Percentiles rank a stretch among this genome's conserved stretches.
Evolutionary conservation across 306 rosid species (phyloP).

Genomic region (Mucuna pruriens): DNA sequence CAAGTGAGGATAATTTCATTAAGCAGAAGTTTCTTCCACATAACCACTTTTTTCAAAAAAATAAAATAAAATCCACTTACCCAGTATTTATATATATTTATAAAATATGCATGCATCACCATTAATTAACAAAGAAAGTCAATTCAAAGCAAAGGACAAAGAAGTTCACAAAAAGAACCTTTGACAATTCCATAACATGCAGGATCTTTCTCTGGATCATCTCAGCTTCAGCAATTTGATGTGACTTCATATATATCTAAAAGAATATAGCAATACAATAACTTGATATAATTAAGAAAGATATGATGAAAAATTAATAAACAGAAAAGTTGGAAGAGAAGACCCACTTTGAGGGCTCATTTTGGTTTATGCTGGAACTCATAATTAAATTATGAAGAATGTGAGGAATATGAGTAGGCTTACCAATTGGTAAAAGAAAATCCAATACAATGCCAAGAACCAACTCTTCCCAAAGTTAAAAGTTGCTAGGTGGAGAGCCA

Average conservation of each 20-base stretch:
- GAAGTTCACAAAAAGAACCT: constrained; percentile 56
- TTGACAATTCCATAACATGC: constrained; percentile 76
- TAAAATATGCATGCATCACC: background rate
- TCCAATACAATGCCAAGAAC: constrained; percentile 11
- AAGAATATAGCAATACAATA: constrained; percentile 33
- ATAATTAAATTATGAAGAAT: constrained; percentile 5
- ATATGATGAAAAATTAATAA: constrained; percentile 17
- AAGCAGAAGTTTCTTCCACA: constrained; percentile 6
- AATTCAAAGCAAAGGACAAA: constrained; percentile 9
- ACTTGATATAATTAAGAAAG: constrained; percentile 23
- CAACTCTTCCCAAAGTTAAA: constrained; percentile 5
- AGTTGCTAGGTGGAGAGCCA: background rate
- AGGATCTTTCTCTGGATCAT: constrained; percentile 80
- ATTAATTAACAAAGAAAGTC: constrained; percentile 10
- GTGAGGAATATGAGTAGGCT: background rate
- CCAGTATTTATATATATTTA: background rate
- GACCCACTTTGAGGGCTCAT: background rate
- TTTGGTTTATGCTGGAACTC: background rate
- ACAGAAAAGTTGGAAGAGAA: constrained; percentile 29
- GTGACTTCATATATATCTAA: constrained; percentile 72
- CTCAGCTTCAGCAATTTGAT: constrained; percentile 71
- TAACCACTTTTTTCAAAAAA: background rate
- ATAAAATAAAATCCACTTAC: background rate
- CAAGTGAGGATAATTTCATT: background rate
- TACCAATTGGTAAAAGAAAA: constrained; percentile 2